Evolutionary conservation across 169 alveolate species (phyloP), one percentile per base, ranked within the genome.

Genomic region (Cyclospora cayetanensis): DNA sequence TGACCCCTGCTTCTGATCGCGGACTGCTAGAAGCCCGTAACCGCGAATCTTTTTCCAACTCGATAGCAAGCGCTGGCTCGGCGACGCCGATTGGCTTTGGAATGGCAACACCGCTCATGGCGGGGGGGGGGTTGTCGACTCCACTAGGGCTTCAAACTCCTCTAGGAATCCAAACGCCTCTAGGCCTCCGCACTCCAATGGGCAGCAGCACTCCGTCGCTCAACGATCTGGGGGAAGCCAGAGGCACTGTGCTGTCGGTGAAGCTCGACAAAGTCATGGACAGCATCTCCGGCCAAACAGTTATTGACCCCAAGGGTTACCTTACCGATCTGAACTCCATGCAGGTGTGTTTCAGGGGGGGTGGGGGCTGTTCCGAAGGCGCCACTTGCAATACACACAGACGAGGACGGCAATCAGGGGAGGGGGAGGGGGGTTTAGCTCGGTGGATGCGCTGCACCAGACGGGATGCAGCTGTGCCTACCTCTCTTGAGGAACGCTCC

Each of bases 261-360:
- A 97, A 98, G 90, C 94, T 99, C 43, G 99, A 98, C 91, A 97
- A 97, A 94, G 98, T 98, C 65, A 97, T 96, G 95, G 99, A 97
- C 91, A 96, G 94, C 87, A 97, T 98, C 25, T 96, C 98, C 22
- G 99, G 99, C 20, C 99, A 97, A 91, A 97, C 99, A 12, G 99
- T 97, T 31, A 98, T 99, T 77, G 99, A 99, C 94, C 99, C 99
- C 63, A 97, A 96, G 90, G 99, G 99, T 25, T 98, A 98, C 94
- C 95, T 99, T 79, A 98, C 99, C 3, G 97, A 97, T 82, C 93
- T 99, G 84, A 96, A 97, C 87, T 94, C 98, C n/a, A n/a, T 95
- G 96, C 96, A 95, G 93, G 96, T 84, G 31, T 37, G 95, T 18
- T n/a, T n/a, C n/a, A 29, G 43, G 22, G 1, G 41, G 29, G 27